Evolutionary conservation across 495 filamentous ascomycete species (phyloP), one percentile per base, ranked within the genome.

Genomic region (Hypoxylon fragiforme): DNA sequence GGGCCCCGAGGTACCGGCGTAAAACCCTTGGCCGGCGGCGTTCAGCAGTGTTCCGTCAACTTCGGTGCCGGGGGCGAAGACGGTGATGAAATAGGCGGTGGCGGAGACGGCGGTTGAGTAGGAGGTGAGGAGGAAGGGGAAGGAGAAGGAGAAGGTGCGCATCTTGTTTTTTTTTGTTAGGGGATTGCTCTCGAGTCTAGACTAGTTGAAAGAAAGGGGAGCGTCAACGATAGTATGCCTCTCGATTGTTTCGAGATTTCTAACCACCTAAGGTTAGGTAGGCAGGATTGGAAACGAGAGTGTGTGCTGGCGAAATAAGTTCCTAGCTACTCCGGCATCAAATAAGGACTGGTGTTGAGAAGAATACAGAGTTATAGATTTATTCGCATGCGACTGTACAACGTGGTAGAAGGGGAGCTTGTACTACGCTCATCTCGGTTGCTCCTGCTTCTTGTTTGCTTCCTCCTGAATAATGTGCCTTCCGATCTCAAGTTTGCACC

Each of bases 21-120:
- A 57, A 32, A 68, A 68, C 3, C 49, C 43, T 12, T 55, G 34
- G 3, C 43, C 39, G n/a, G 50, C 55, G 8, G 65, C 65, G 19
- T 68, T 57, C 2, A 68, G 35, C 1, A 50, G 1, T 2, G 44
- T 21, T 8, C 56, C 59, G 34, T 68, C 38, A 1, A 63, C 30
- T 1, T 38, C 18, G 41, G 51, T 61, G 19, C 34, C 39, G 1
- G 65, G 65, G 11, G 56, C 59, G 40, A 48, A 66, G 8, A 58
- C 56, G 21, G 54, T 54, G 2, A 61, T 40, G 40, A 46, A 55
- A 21, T 61, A 64, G 1, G 61, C 45, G 0, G 57, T 63, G 14
- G 60, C 60, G 5, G 55, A 60, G 1, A 37, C 50, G 7, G 48
- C n/a, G 8, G 47, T 34, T 26, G 53, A 52, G 58, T 20, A 57